Evolutionary conservation across 208 protist genomes (phyloP), one percentile per base, ranked within the genome.

Genomic region (Spongospora subterranea): DNA sequence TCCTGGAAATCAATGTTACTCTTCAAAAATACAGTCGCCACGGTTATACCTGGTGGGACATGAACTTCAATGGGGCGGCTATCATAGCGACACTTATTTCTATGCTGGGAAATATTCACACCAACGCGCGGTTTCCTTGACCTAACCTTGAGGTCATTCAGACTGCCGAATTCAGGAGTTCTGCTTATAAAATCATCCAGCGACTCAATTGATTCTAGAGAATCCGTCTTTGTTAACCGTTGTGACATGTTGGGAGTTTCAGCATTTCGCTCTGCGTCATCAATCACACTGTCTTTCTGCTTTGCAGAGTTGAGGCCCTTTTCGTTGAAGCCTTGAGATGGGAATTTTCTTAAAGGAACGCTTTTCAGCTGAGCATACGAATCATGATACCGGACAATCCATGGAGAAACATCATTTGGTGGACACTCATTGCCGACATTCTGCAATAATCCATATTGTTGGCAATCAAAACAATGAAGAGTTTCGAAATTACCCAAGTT

Each of bases 341-440:
- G n/a, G n/a, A n/a, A n/a, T n/a, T n/a, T n/a, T n/a, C n/a, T n/a
- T 65, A 65, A 17, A 17, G 54, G 29, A 32, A 65, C 54, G 54
- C 54, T 65, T 29, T 65, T 65, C 54, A 65, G 29, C 54, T 17
- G n/a, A 6, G 17, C 71, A 43, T 6, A 17, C 17, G 71, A 20
- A 17, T 82, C n/a, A n/a, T 45, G 6, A 43, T 82, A n/a, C 40
- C 71, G 71, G 71, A 35, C 71, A 43, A 82, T 82, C 71, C 71
- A 82, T 35, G 71, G 11, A 39, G 71, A 35, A 35, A 82, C 13
- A n/a, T 82, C 40, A 35, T 43, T n/a, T 35, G 71, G 71, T n/a
- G 71, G 71, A 43, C 17, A 35, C 71, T 82, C 71, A 82, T 82
- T 82, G 71, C 71, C 71, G 35, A 82, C 71, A 82, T 82, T 82